Conservation (phyloP, 2,329 filamentous ascomycete genomes). For the Myriosclerotinia scirpicola region DNA sequence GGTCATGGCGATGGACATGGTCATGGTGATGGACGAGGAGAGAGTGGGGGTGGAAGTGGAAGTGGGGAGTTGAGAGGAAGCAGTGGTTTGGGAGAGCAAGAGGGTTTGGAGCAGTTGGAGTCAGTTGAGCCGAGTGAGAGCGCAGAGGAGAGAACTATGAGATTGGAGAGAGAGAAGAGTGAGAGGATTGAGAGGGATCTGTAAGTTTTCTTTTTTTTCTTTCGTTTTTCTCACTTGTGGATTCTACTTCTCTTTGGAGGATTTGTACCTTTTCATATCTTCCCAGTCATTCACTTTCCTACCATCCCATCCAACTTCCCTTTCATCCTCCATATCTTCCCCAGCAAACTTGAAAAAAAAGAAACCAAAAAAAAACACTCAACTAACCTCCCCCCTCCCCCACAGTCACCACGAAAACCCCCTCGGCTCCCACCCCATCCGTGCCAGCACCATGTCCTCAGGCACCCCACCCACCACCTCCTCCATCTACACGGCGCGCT, state of each 20-base stretch:
- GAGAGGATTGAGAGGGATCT: neutral
- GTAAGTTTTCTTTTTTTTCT: neutral
- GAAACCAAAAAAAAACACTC: neutral
- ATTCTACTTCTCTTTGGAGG: neutral
- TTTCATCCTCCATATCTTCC: too few relatives aligned
- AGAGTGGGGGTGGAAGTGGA: too few relatives aligned
- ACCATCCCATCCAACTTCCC: neutral
- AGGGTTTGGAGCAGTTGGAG: neutral
- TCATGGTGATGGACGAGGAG: too few relatives aligned
- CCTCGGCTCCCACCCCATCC: neutral
- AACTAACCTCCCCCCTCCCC: too few relatives aligned
- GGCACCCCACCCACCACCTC: neutral
- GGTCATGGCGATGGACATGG: too few relatives aligned
- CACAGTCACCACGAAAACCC: constrained; percentile 4
- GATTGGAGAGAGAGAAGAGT: constrained; percentile 1
- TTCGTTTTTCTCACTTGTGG: neutral
- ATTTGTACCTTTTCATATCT: neutral
- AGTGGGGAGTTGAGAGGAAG: neutral
- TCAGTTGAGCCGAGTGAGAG: neutral
- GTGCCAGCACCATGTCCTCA: neutral
- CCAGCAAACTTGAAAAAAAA: too few relatives aligned
- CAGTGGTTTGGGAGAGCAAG: neutral
- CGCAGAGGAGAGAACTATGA: neutral
- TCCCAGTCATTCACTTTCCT: neutral
- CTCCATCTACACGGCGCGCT: neutral